Evolutionary conservation across 768 basidiomycete species (phyloP), one percentile per base, ranked within the genome.

Genomic region (Panaeolus papilionaceus): DNA sequence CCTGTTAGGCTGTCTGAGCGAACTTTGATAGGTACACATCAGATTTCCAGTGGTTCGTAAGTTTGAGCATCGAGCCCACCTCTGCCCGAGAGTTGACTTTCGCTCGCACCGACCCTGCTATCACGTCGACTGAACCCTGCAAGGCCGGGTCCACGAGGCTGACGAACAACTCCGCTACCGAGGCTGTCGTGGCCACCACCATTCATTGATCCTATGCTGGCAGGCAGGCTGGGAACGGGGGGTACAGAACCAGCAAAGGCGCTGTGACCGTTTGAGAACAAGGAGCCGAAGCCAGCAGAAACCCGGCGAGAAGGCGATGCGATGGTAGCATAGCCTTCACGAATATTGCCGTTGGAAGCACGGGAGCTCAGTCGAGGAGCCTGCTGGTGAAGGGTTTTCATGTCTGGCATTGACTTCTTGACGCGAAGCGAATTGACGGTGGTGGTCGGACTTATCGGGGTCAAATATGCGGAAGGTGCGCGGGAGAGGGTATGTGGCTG

Each of bases 321-420:
- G 67, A 95, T 93, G 40, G 94, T 95, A 18, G 92, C 93, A 78
- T 93, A 95, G 37, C 92, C 93, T 76, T 88, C 86, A 49, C 94
- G 89, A 66, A 95, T 94, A 75, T 95, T 95, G 66, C 93, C 93
- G 76, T 94, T 95, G 61, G 93, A 95, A 18, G 93, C 85, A 68
- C 93, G 91, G 16, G 91, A 90, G 66, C 82, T 88, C 61, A 95
- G 86, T 63, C 93, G 91, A 39, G 92, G 93, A 1, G 91, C 90
- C 73, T 90, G 89, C 18, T 89, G 84, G 68, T 94, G 93, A 70
- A 95, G 79, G 16, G 92, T 92, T 81, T 94, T 94, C 89, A 98
- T 90, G 79, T 98, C 95, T 2, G 98, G 98, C 98, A 99, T 99
- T 26, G 95, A 97, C 81, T 98, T 98, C 85, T 99, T 99, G 78